Evolutionary conservation across 768 basidiomycete genomes (phyloP).

Genomic region (Cystobasidium ongulense): DNA sequence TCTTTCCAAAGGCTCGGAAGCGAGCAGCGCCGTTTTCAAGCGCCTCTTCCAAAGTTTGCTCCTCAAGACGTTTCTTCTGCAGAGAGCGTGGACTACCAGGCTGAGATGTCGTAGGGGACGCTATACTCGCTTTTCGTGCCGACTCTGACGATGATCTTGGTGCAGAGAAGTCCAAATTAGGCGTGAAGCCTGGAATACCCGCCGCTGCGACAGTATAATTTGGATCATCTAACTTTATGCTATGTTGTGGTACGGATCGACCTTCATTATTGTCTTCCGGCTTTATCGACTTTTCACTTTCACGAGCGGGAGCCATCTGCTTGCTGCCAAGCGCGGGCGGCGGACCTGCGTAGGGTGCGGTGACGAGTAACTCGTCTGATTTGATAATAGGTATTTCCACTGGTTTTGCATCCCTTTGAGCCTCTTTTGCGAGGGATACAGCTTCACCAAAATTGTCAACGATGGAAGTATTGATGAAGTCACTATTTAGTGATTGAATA

Average conservation of each 20-base stretch:
- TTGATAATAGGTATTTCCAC: neutral
- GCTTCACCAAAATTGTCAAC: slow-evolving; percentile 19
- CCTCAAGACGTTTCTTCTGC: neutral
- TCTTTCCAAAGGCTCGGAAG: slow-evolving; percentile 6
- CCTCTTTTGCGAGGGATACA: neutral
- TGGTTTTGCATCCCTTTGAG: slow-evolving; percentile 3
- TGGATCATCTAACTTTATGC: neutral
- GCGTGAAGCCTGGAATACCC: neutral
- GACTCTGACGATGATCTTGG: neutral
- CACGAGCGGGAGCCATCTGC: neutral
- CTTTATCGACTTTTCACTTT: too few relatives aligned
- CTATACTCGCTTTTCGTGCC: neutral
- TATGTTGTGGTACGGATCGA: neutral
- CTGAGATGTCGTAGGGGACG: neutral
- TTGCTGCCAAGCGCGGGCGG: neutral
- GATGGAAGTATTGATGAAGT: slow-evolving; percentile 29
- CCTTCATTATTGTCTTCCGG: neutral
- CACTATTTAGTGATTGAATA: slow-evolving; percentile 21
- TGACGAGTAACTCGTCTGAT: slow-evolving; percentile 10
- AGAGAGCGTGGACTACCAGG: neutral
- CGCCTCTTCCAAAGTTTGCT: slow-evolving; percentile 24
- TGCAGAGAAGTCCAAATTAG: neutral
- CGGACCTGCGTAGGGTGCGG: neutral
- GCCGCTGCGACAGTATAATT: neutral
- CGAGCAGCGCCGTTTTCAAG: slow-evolving; percentile 3